Evolutionary conservation across 805 yeast genomes (phyloP), one percentile per base, ranked within the genome.

Genomic region (Candida sakaeoensis): DNA sequence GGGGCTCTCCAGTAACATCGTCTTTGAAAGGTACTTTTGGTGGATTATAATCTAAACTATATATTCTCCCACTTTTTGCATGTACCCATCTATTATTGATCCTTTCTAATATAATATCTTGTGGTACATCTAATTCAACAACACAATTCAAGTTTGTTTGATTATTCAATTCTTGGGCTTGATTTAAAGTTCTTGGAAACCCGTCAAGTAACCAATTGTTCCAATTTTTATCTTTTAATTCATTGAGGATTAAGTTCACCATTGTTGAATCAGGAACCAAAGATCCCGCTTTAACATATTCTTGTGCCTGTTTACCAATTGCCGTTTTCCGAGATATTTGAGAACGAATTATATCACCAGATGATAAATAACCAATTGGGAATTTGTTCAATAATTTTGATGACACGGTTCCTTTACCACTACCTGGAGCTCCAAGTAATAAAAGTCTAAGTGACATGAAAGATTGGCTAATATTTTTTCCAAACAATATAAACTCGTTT

Each of bases 391-490:
- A 57, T 4, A 90, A 65, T 43, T 80, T 71, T 2, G 83, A 63
- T 0, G 96, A 84, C 49, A 84, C 85, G 0, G 98, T 90, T 1
- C 97, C 97, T 57, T 90, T 90, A 1, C 98, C 98, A 1, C 96
- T 75, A 0, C 98, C 98, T 0, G 98, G 98, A 0, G 97, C 95
- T 3, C 97, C 97, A 18, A 91, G 64, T 7, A 90, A 67, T 19
- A 90, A 69, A 27, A 88, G 81, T 25, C 30, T 24, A 8, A 34
- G 12, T 7, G 30, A 16, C 37, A 25, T 16, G 9, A 10, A 32
- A 17, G 9, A 8, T 7, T 32, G 30, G 16, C 8, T 29, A n/a
- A n/a, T n/a, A n/a, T n/a, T n/a, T n/a, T n/a, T n/a, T n/a, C n/a
- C n/a, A n/a, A n/a, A n/a, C n/a, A n/a, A n/a, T n/a, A n/a, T n/a